phyloP scores from a whole-genome alignment of 208 protist genomes.

The Trypanosoma boissoni region DNA sequence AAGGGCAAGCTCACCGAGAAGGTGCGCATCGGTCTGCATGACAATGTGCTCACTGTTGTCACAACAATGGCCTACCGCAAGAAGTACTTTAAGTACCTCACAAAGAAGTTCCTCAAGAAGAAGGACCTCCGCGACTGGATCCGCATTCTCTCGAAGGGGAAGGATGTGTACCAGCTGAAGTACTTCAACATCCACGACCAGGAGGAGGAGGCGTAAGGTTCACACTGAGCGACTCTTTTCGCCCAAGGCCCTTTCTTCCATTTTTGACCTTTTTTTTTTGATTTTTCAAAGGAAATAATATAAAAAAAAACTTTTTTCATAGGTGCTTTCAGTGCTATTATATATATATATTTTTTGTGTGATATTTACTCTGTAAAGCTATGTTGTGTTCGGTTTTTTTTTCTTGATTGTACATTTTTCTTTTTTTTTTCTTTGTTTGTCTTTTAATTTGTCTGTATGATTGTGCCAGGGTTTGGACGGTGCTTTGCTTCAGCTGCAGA shows the following conservation, averaged over 20 bases:
- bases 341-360: conserved; percentile 2
- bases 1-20: conserved; percentile 95
- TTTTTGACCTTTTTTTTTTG: not conserved
- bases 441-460: not conserved
- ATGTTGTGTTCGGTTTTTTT: too few species aligned
- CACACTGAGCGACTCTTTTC: too few species aligned
- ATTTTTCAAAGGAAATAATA: conserved; percentile 10
- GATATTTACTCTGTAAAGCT: not conserved
- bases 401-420: conserved; percentile 1
- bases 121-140: conserved; percentile 97
- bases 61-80: conserved; percentile 96
- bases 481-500: conserved; percentile 4
- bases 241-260: not conserved
- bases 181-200: conserved; percentile 98
- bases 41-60: conserved; percentile 91
- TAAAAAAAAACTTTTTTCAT: conserved; percentile 11
- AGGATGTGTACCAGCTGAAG: conserved; percentile 96
- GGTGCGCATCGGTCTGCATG: conserved; percentile 84
- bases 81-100: conserved; percentile 99
- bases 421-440: conserved; percentile 7
- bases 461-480: conserved; percentile 2
- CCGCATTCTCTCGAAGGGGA: conserved; percentile 94
- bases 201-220: conserved; percentile 76
- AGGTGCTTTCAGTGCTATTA: not conserved
- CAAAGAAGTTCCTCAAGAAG: conserved; percentile 99